Evolutionary conservation across 2,329 filamentous ascomycete genomes (phyloP), one percentile per base, ranked within the genome.

Genomic region (Rhynchosporium graminicola): DNA sequence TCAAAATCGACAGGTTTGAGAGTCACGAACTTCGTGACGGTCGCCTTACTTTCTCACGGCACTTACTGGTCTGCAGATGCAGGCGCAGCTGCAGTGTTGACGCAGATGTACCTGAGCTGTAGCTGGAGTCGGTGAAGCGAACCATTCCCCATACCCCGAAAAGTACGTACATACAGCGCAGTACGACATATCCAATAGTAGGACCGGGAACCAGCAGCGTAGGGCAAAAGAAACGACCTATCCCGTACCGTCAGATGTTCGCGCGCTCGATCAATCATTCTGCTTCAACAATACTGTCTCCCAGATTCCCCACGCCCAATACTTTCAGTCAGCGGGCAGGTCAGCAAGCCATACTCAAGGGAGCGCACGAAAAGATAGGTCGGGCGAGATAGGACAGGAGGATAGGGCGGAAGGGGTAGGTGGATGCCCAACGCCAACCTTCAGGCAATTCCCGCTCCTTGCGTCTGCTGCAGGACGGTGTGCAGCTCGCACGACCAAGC

Each of bases 211-310:
- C 5, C 13, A 33, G n/a, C 4, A 51, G 29, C 10, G n/a, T 12
- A 33, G 12, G 28, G 31, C 48, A 54, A 33, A 3, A 15, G n/a
- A 13, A 31, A 61, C 42, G 45, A 61, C 65, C 62, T 63, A 67
- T 71, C 65, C 61, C 55, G 65, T 51, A 50, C 59, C 59, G 65
- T 66, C 67, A 69, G 51, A 65, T 70, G 65, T 67, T 65, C 65
- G 63, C 63, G 51, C 55, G 61, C 52, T 51, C 52, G 29, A 42
- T 38, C 48, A 48, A 29, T 20, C 42, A 26, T 36, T 42, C 47
- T 12, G 20, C 40, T 33, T 47, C 42, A n/a, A 31, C 33, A n/a
- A 29, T 26, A 29, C 43, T 45, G 33, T 31, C 63, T 36, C 62
- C 46, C 38, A 20, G 15, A 45, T 20, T 45, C 43, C 7, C 12